Evolutionary conservation across 2,329 filamentous ascomycete genomes (phyloP), one percentile per base, ranked within the genome.

Genomic region (Tolypocladium paradoxum): DNA sequence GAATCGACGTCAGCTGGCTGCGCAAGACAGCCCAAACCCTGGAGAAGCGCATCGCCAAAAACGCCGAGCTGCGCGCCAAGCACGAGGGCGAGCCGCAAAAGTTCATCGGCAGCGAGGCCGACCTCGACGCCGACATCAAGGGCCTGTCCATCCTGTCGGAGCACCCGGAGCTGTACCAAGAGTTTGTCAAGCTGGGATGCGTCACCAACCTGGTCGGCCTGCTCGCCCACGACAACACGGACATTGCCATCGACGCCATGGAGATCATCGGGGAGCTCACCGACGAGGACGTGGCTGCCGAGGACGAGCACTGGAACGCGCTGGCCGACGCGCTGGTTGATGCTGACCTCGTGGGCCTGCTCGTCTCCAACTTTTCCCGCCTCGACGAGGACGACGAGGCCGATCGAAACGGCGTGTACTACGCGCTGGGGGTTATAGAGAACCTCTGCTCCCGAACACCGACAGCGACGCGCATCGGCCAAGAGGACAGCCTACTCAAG

Each of bases 161-260:
- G 62, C 88, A 97, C 65, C 79, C 91, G 3, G 85, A 88, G 56
- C 77, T 96, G 22, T 96, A 93, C 68, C 74, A 74, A 14, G 88
- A 95, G 56, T 90, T 96, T 63, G 84, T 86, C 34, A 84, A 83
- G 59, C 75, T 90, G 50, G 87, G 88, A 22, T 87, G 83, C 55
- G 82, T 84, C 0, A 80, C 72, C 5, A 91, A 85, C 52, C 70
- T 99, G 50, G 89, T 95, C 1, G 82, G 85, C 2, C 71, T 99
- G 51, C 74, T 99, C 49, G 86, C 92, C 18, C 93, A 99, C 67
- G 93, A 99, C 62, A 99, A 99, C 67, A 92, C 91, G 0, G 93
- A 99, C 64, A 95, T 99, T 58, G 90, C 93, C 12, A 95, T 97
- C 61, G 88, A 87, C 57, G 88, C 87, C 0, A 84, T 96, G 49